Evolutionary conservation across 495 filamentous ascomycete genomes (phyloP).

Genomic region (Lindgomyces ingoldianus): DNA sequence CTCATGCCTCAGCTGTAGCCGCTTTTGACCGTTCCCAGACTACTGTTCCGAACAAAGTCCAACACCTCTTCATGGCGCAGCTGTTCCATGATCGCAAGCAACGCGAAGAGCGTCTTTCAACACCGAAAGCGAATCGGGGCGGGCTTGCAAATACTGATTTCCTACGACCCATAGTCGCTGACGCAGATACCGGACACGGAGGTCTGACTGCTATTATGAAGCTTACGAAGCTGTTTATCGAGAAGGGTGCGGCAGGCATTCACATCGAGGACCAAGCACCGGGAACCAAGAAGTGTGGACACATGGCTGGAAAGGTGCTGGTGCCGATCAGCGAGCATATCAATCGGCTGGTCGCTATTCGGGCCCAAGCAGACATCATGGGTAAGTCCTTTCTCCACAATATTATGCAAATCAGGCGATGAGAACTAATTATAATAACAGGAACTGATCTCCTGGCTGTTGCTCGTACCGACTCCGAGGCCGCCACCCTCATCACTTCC

Average conservation of each 20-base stretch:
- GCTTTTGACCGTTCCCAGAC: conserved; percentile 57
- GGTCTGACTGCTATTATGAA: conserved; percentile 98
- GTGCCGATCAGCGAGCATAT: conserved; percentile 98
- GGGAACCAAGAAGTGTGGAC: conserved; percentile 98
- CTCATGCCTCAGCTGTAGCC: background rate
- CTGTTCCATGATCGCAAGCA: conserved; percentile 99
- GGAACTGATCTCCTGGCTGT: conserved; percentile 83
- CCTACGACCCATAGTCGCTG: conserved; percentile 92
- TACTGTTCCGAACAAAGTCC: conserved; percentile 97
- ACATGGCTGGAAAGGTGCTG: conserved; percentile 98
- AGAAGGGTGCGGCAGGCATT: conserved; percentile 95
- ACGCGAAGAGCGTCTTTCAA: conserved; percentile 85
- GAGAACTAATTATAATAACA: conserved; percentile 39
- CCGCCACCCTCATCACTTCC: conserved; percentile 93
- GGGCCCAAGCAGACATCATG: conserved; percentile 98
- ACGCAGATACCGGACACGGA: conserved; percentile 96
- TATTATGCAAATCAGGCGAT: conserved; percentile 20
- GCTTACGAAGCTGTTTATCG: conserved; percentile 95
- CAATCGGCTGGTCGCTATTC: conserved; percentile 94
- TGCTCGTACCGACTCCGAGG: conserved; percentile 95
- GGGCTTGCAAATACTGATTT: conserved; percentile 86
- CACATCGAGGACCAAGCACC: conserved; percentile 99
- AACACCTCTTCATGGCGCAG: conserved; percentile 95
- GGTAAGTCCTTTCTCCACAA: conserved; percentile 51
- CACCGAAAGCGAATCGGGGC: conserved; percentile 68